phyloP scores from a whole-genome alignment of 306 rosid genomes.

The Myrica gale region DNA sequence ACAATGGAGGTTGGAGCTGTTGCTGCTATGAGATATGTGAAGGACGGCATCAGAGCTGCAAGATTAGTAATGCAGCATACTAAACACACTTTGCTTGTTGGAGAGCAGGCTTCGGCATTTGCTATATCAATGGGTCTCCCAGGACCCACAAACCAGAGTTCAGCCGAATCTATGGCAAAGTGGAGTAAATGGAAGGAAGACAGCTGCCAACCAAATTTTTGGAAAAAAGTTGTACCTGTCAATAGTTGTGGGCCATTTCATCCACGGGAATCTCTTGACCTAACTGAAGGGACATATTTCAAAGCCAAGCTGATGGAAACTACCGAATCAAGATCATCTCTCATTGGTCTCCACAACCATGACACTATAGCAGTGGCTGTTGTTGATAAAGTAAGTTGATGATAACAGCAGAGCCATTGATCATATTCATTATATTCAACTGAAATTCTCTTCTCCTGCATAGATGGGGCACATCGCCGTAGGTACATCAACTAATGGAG shows the following conservation, averaged over 20 bases:
- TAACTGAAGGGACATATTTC: slow-evolving; percentile 39
- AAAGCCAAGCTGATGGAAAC: slow-evolving; percentile 28
- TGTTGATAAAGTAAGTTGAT: slow-evolving; percentile 64
- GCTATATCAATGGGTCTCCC: slow-evolving; percentile 95
- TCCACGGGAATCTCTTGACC: slow-evolving; percentile 34
- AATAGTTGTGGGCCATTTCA: slow-evolving; percentile 74
- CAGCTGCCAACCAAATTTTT: slow-evolving; percentile 84
- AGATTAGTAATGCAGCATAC: slow-evolving; percentile 79
- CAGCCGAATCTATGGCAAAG: slow-evolving; percentile 65
- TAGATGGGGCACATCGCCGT: slow-evolving; percentile 82
- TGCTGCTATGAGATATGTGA: slow-evolving; percentile 88
- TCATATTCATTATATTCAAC: not conserved
- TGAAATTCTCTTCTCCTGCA: slow-evolving; percentile 29
- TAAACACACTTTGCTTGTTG: slow-evolving; percentile 79
- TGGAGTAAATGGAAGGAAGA: slow-evolving; percentile 74
- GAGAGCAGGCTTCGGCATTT: slow-evolving; percentile 83
- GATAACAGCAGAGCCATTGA: not conserved
- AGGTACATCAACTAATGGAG: slow-evolving; percentile 96
- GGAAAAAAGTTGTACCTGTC: slow-evolving; percentile 62
- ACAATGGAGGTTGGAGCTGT: slow-evolving; percentile 99
- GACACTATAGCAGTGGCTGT: slow-evolving; percentile 96
- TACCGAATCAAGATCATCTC: slow-evolving; percentile 38
- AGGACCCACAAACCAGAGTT: slow-evolving; percentile 81
- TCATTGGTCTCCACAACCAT: slow-evolving; percentile 62
- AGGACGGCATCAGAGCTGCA: slow-evolving; percentile 88